Conservation (phyloP, 805 yeast species). For the Yarrowia divulgata region DNA sequence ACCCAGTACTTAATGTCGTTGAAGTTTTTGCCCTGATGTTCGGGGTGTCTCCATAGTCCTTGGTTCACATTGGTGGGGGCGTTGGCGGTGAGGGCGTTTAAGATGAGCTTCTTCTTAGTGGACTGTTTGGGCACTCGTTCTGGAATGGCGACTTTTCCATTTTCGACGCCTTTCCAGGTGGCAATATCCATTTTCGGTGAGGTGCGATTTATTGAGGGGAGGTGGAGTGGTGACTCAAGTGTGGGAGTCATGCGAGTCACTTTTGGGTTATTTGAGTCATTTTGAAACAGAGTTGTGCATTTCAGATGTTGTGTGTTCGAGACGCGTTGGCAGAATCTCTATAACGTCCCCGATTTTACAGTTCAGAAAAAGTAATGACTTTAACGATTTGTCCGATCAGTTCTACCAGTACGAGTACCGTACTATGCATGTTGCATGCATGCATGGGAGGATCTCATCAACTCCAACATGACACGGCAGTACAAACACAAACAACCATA, state of each 20-base stretch:
- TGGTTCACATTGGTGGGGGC: conserved; percentile 46
- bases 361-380: too few species aligned
- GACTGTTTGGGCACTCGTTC: conserved; percentile 6
- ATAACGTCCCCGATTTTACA: too few species aligned
- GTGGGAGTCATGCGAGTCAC: conserved; percentile 31
- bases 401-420: too few species aligned
- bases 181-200: conserved; percentile 7
- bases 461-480: too few species aligned
- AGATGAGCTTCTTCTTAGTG: conserved; percentile 47
- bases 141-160: conserved; percentile 5
- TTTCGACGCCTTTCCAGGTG: conserved; percentile 26
- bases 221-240: not conserved
- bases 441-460: too few species aligned
- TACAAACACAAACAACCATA: too few species aligned
- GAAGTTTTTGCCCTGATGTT: conserved; percentile 48
- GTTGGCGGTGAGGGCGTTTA: conserved; percentile 54
- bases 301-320: too few species aligned
- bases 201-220: not conserved
- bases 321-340: too few species aligned
- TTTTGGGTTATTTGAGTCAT: conserved; percentile 16
- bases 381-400: too few species aligned
- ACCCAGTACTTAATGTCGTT: conserved; percentile 52
- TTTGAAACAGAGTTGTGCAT: not conserved
- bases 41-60: conserved; percentile 54
- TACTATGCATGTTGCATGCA: too few species aligned